Evolutionary conservation across 441 rosid species (phyloP), one percentile per base, ranked within the genome.

Genomic region (Gossypium aridum): DNA sequence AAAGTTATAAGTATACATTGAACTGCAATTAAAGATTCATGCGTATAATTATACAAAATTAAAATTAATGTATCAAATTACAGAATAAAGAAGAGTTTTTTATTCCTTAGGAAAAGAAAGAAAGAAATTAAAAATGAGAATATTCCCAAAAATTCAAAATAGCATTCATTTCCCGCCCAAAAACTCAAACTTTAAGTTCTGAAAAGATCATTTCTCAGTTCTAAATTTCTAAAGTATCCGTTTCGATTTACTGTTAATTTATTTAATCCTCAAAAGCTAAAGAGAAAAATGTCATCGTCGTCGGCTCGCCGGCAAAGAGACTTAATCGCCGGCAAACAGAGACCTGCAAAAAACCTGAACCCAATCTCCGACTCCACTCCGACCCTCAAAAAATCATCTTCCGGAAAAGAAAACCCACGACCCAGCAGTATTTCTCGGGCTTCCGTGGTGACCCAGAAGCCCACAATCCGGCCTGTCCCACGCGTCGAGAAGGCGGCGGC

Each of bases 231-330:
- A 59, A 23, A 31, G 55, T 70, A 39, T 77, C 73, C 17, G 47
- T 14, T 1, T 16, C 26, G 26, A n/a, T 25, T 68, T 45, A 13
- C 31, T 26, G 3, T 67, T n/a, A 49, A 67, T 51, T 51, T 51
- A 16, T 26, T 26, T 8, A 51, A 69, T 51, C 61, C 19, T 10
- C 22, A 10, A 59, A 59, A 22, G 23, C n/a, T 9, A 57, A 57
- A 57, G 2, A 22, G 10, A 3, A 72, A 62, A 16, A 93, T 92
- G 97, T 92, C 94, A 10, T 78, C 94, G 34, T 53, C 84, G 22
- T 76, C 96, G 0, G 75, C 63, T 77, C 90, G 90, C 82, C 92
- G 92, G 70, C 80, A 78, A 3, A 85, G 82, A 74, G 98, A 89
- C 37, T 83, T 88, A 7, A 78, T 73, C 77, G 74, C 86, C 75